These are phyloP conservation scores for Tetrahymena thermophila DNA, from an alignment of 73 alveolate species.

Conservation along the genomic window DNA sequence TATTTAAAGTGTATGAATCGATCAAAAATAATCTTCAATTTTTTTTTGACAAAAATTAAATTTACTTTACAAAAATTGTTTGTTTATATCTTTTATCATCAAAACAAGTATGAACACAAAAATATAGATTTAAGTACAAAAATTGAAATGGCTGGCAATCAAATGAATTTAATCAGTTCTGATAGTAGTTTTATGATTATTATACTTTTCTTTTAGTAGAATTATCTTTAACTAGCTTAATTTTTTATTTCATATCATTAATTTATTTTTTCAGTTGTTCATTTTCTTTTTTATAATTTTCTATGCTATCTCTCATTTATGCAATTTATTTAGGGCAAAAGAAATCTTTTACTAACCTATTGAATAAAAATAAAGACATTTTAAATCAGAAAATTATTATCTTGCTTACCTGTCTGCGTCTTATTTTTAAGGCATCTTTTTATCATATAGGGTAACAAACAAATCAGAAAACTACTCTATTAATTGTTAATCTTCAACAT, in stretches of 20 bases:
- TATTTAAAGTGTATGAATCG: no score
- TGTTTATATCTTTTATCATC: no score
- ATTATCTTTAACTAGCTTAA: neutral
- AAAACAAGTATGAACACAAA: no score
- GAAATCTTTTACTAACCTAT: neutral
- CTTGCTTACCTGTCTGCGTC: neutral
- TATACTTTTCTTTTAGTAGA: neutral
- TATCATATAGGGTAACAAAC: neutral
- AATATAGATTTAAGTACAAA: no score
- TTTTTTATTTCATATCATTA: neutral
- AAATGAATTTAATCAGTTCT: neutral
- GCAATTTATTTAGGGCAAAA: neutral
- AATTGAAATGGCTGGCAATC: neutral
- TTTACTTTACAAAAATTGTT: no score
- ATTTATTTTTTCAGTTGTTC: neutral
- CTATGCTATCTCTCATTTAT: neutral
- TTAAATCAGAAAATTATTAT: neutral
- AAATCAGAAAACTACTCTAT: neutral
- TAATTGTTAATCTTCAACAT: neutral
- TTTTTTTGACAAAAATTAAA: no score
- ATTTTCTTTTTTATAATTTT: neutral
- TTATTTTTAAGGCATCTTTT: neutral
- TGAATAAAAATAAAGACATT: no score
- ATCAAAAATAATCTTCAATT: no score
- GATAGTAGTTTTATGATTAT: neutral